Base-by-base conservation (phyloP, 305 asterid genomes). In the Salvia sclarea region DNA sequence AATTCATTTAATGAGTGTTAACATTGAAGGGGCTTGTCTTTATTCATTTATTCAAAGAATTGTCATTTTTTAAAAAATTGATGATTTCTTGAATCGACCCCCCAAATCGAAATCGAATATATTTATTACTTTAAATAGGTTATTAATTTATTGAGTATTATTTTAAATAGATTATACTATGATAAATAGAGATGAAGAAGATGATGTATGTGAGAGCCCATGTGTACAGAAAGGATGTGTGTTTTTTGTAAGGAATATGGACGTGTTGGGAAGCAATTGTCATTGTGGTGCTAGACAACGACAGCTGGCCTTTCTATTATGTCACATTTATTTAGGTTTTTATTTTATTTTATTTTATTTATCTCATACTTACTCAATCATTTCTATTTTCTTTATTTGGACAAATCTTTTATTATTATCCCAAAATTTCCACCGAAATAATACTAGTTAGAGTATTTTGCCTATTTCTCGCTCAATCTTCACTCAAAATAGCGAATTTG, bases 191-290 rank as follows among this genome's bases (percentile, higher is more conserved):
- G 6, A 38, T 11, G 37, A 18, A 37, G 28, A 59, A 1, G 25
- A 68, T 53, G 74, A 74, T 37, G 73, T 61, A 61, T 52, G 71
- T 11, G 63, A 54, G 44, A 49, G 60, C 28, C 40, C 78, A 76
- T 50, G 81, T 73, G 81, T 77, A 68, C 64, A 66, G 71, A 4
- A 41, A 67, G 75, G 64, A 54, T 57, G 41, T 54, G 64, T 48
- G 57, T 53, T 69, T 37, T 62, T 59, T 69, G 66, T 48, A 16
- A 45, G 50, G 58, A 54, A 13, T 53, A 57, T 24, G 83, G 75
- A 66, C 76, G 76, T 79, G 83, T 49, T 68, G 69, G 78, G 66
- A 79, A 48, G 74, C 74, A 57, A 57, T 67, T 72, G 71, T 68
- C 63, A 71, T 59, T 31, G 64, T 54, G 71, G 37, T 61, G 44